A percentile compares a stretch with the other conserved stretches of the same genome.
phyloP scores from a whole-genome alignment of 2,329 filamentous ascomycete genomes.

The Botrytis aclada region DNA sequence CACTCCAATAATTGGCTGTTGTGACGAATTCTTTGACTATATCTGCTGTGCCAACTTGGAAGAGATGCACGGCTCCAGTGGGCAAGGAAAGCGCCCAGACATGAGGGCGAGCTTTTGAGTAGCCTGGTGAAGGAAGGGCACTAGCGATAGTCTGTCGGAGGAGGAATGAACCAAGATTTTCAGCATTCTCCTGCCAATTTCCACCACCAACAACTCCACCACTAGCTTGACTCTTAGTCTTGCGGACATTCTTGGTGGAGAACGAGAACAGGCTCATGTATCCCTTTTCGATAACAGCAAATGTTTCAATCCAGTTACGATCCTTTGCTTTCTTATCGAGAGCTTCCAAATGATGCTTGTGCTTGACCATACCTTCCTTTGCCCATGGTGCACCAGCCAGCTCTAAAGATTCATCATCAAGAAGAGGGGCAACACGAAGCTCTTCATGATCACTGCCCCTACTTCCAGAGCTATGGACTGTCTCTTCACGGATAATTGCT shows the following conservation, averaged over 20 bases:
- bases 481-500: slow-evolving; percentile 90
- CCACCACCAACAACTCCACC: slow-evolving; percentile 80
- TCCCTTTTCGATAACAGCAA: slow-evolving; percentile 93
- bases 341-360: slow-evolving; percentile 93
- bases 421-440: slow-evolving; percentile 55
- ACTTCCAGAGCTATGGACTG: slow-evolving; percentile 48
- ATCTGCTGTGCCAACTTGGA: slow-evolving; percentile 93
- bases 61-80: slow-evolving; percentile 92
- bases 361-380: slow-evolving; percentile 92
- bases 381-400: slow-evolving; percentile 95
- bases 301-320: slow-evolving; percentile 90
- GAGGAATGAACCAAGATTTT: slow-evolving; percentile 81
- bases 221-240: slow-evolving; percentile 54
- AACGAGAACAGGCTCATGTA: slow-evolving; percentile 95
- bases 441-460: slow-evolving; percentile 38
- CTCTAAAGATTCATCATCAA: slow-evolving; percentile 91
- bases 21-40: slow-evolving; percentile 93
- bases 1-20: slow-evolving; percentile 97
- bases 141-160: slow-evolving; percentile 91
- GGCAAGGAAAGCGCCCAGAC: slow-evolving; percentile 94
- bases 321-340: slow-evolving; percentile 91
- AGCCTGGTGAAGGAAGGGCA: slow-evolving; percentile 83
- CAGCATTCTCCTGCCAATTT: slow-evolving; percentile 97
- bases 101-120: slow-evolving; percentile 84
- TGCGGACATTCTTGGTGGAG: slow-evolving; percentile 72